A percentile compares a stretch with the other conserved stretches of the same genome.
phyloP scores from a whole-genome alignment of 768 basidiomycete genomes.

The Neoboletus subvelutipes region DNA sequence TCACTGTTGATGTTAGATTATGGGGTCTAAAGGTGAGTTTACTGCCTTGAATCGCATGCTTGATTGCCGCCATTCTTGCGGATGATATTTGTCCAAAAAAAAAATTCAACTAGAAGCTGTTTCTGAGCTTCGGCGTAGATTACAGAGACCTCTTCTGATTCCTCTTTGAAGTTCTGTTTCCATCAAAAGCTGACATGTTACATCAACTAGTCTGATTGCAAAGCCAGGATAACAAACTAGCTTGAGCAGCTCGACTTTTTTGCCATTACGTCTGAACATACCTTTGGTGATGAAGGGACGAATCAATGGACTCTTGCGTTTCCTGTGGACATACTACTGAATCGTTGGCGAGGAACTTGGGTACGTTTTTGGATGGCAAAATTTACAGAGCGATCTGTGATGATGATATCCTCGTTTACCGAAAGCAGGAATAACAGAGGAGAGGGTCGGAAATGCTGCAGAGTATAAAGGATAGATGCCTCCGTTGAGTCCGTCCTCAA shows the following conservation, averaged over 20 bases:
- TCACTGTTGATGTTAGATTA: conserved; percentile 30
- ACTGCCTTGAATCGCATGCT: too few species aligned
- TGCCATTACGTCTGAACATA: not conserved
- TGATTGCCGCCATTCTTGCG: not conserved
- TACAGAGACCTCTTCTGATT: conserved; percentile 40
- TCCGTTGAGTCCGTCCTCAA: too few species aligned
- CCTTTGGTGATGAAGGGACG: not conserved
- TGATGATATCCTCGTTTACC: conserved; percentile 97
- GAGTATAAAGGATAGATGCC: too few species aligned
- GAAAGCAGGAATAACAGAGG: conserved; percentile 92
- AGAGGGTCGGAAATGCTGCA: too few species aligned
- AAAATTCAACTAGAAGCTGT: conserved; percentile 89
- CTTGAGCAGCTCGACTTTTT: not conserved
- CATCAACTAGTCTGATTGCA: not conserved
- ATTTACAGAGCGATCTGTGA: too few species aligned
- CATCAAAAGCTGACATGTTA: too few species aligned
- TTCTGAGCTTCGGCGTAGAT: conserved; percentile 75
- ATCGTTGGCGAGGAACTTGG: conserved; percentile 36
- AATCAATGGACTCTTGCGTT: not conserved
- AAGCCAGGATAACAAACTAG: not conserved
- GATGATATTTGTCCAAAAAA: conserved; percentile 36
- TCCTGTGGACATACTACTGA: too few species aligned
- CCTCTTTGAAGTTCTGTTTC: not conserved
- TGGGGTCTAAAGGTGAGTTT: conserved; percentile 6
- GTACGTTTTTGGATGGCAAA: conserved; percentile 95